Evolutionary conservation across 2,329 filamentous ascomycete genomes (phyloP), one percentile per base, ranked within the genome.

Genomic region (Emmonsiellopsis sp.): DNA sequence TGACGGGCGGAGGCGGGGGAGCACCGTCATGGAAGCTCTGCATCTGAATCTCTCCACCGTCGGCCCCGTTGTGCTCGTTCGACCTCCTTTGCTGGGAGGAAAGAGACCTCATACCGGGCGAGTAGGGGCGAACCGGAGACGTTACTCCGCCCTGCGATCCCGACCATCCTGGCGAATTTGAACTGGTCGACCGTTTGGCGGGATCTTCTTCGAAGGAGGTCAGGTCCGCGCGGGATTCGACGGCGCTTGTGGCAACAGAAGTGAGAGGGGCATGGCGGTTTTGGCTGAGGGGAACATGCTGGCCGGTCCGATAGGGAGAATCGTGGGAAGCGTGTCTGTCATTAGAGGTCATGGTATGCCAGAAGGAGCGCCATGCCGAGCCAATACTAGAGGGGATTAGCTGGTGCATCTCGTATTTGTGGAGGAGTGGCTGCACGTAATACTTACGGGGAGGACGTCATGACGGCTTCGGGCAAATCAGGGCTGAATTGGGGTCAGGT

Each of bases 21-120:
- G 89, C 80, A 53, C 93, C 93, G 61, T 96, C 91, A 64, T 86
- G 84, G 73, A 98, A 98, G 57, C 87, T 87, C 73, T 96, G 93
- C 88, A 98, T 93, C 61, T 87, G 92, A 57, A 98, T 95, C 70
- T 96, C 92, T 59, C 88, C 80, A 55, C 83, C 83, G 66, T 93
- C 87, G 62, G 82, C 80, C 32, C 42, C 44, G 55, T 84, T 80
- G 55, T 75, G 75, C 60, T 83, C 81, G 56, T 78, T 83, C 37
- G 82, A 77, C 47, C 62, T 64, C 63, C 82, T 78, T 61, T 81
- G 72, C 58, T 80, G 80, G 61, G 86, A 87, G 50, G 83, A 78
- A 54, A 86, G 76, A n/a, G 88, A 92, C 62, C 91, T 82, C 77
- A 94, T 82, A 51, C 91, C 92, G 9, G 92, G 92, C 0, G 91